These are phyloP conservation scores for Gaeumannomyces tritici DNA, from an alignment of 2,329 filamentous ascomycete genomes.

Conservation along the genomic window DNA sequence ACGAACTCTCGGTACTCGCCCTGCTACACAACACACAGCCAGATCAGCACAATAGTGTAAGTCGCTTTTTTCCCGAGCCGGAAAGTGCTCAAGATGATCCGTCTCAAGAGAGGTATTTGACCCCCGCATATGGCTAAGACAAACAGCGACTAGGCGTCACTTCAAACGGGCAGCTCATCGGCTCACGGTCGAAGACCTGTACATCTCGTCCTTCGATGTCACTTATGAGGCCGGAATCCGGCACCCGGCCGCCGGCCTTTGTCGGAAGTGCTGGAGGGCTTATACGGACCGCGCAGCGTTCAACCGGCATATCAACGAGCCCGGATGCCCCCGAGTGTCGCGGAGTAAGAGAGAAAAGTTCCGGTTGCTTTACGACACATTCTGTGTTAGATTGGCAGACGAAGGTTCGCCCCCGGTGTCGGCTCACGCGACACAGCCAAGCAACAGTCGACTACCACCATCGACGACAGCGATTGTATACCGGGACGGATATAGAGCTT, in stretches of 20 bases:
- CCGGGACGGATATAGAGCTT: too few species aligned
- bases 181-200: slow-evolving; percentile 14
- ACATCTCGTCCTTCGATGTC: slow-evolving; percentile 21
- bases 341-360: slow-evolving; percentile 21
- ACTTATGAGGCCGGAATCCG: slow-evolving; percentile 10
- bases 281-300: slow-evolving; percentile 16
- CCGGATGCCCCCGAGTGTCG: slow-evolving; percentile 14
- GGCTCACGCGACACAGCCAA: too few species aligned
- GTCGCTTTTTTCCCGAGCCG: slow-evolving; percentile 4
- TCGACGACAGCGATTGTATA: too few species aligned
- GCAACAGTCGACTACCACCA: too few species aligned
- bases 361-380: slow-evolving; percentile 14
- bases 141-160: slow-evolving; percentile 17
- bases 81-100: too few species aligned
- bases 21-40: slow-evolving; percentile 21
- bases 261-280: slow-evolving; percentile 20
- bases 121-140: not conserved
- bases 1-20: slow-evolving; percentile 18
- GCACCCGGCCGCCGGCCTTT: slow-evolving; percentile 20
- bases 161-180: slow-evolving; percentile 19
- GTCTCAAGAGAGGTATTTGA: too few species aligned
- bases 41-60: slow-evolving; percentile 24
- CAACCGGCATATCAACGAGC: slow-evolving; percentile 12
- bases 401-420: too few species aligned
- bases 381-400: slow-evolving; percentile 7